Conservation (phyloP, 768 basidiomycete species). For the Serendipita indica region DNA sequence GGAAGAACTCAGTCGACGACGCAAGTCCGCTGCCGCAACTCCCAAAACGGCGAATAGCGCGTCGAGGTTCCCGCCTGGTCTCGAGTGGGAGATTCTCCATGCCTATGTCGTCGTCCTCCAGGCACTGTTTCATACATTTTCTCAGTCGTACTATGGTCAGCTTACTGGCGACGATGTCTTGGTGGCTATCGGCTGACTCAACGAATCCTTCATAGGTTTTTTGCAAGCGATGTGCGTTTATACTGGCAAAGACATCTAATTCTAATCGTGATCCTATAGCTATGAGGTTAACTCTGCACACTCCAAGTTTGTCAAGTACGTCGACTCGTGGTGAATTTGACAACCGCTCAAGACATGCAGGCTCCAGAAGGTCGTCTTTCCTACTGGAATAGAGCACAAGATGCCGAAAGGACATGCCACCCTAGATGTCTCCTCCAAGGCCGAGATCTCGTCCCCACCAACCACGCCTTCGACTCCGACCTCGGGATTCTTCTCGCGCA, state of each 20-base stretch:
- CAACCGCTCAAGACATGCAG: constrained; percentile 25
- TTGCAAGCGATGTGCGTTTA: constrained; percentile 66
- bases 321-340: background rate
- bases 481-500: background rate
- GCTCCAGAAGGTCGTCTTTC: constrained; percentile 55
- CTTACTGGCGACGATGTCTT: constrained; percentile 18
- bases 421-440: constrained; percentile 14
- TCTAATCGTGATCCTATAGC: constrained; percentile 21
- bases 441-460: constrained; percentile 10
- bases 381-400: constrained; percentile 37
- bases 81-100: constrained; percentile 65
- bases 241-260: too few species aligned
- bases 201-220: constrained; percentile 63
- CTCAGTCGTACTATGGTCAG: constrained; percentile 27
- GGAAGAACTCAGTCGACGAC: too few species aligned
- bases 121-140: constrained; percentile 55
- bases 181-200: too few species aligned
- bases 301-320: constrained; percentile 57
- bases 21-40: too few species aligned
- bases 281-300: constrained; percentile 51
- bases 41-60: constrained; percentile 22
- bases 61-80: constrained; percentile 38
- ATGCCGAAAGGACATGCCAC: constrained; percentile 25
- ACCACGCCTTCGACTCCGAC: too few species aligned
- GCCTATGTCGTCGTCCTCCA: constrained; percentile 58